Percentiles rank a stretch among this genome's conserved stretches.
Conservation (phyloP, 768 basidiomycete species). For the Lactarius akahatsu region DNA sequence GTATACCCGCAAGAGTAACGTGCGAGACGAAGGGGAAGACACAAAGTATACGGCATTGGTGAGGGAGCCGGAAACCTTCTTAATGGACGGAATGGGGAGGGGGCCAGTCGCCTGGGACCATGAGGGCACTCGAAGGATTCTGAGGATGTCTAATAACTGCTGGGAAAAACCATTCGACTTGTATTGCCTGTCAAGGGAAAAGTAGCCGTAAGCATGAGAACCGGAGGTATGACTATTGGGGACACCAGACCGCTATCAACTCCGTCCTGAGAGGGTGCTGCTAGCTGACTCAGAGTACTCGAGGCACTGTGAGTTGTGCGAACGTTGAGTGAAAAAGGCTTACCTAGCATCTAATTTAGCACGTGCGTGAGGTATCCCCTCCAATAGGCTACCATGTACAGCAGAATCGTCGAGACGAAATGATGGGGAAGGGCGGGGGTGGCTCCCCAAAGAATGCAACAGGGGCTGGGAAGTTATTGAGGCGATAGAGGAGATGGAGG, state of each 20-base stretch:
- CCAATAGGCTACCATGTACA: conserved; percentile 48
- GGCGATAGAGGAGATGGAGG: conserved; percentile 7
- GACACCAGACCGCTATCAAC: conserved; percentile 37
- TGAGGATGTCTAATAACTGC: conserved; percentile 56
- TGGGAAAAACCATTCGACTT: conserved; percentile 55
- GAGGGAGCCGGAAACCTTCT: conserved; percentile 85
- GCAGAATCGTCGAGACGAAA: conserved; percentile 40
- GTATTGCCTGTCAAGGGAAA: conserved; percentile 52
- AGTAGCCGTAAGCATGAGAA: conserved; percentile 29
- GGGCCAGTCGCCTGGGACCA: conserved; percentile 55
- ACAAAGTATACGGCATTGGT: conserved; percentile 98
- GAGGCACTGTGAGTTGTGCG: conserved; percentile 29
- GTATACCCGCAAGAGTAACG: conserved; percentile 87
- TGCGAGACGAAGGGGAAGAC: conserved; percentile 64
- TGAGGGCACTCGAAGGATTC: conserved; percentile 52
- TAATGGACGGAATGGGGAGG: conserved; percentile 55
- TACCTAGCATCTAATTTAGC: conserved; percentile 67
- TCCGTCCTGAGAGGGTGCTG: conserved; percentile 20
- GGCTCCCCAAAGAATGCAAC: conserved; percentile 34
- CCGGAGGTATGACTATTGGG: conserved; percentile 39
- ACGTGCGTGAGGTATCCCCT: conserved; percentile 60
- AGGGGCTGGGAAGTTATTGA: conserved; percentile 22
- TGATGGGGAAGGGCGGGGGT: conserved; percentile 35
- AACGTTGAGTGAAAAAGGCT: conserved; percentile 39
- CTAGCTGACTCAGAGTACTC: conserved; percentile 19